Percentiles rank a stretch among this genome's conserved stretches.
These are phyloP conservation scores for Candida glucosophila DNA, from an alignment of 1,139 yeast species.

Conservation along the genomic window DNA sequence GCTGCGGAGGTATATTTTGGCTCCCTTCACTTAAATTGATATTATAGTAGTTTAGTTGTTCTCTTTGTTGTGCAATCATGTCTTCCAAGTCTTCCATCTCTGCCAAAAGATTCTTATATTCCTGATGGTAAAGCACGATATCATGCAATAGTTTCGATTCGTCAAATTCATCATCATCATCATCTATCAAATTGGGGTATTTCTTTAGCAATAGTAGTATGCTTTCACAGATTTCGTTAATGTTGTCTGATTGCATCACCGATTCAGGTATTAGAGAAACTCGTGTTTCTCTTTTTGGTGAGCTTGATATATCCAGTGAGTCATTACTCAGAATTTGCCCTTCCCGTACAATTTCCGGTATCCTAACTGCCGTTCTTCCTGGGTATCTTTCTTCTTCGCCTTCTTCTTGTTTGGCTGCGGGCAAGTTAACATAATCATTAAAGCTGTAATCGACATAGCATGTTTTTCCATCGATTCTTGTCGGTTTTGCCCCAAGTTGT, in stretches of 20 bases:
- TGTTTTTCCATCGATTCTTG: slow-evolving; percentile 31
- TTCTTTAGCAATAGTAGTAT: slow-evolving; percentile 14
- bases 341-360: slow-evolving; percentile 12
- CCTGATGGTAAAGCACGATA: slow-evolving; percentile 13
- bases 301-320: slow-evolving; percentile 10
- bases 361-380: slow-evolving; percentile 15
- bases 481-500: slow-evolving; percentile 15
- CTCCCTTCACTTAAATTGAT: slow-evolving; percentile 16
- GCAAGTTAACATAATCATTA: slow-evolving; percentile 8
- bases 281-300: slow-evolving; percentile 1
- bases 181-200: slow-evolving; percentile 22
- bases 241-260: slow-evolving; percentile 6
- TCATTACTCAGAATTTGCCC: slow-evolving; percentile 18
- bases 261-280: slow-evolving; percentile 5
- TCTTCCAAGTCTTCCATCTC: slow-evolving; percentile 22
- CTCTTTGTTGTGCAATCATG: slow-evolving; percentile 20
- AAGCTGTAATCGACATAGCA: slow-evolving; percentile 17
- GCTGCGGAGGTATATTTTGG: slow-evolving; percentile 6
- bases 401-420: slow-evolving; percentile 3
- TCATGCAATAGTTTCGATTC: slow-evolving; percentile 9
- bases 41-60: slow-evolving; percentile 18
- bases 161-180: slow-evolving; percentile 10
- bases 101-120: slow-evolving; percentile 12
- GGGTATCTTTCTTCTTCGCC: slow-evolving; percentile 3
- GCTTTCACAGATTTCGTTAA: slow-evolving; percentile 13